These are phyloP conservation scores for Naegleria gruberi DNA, from an alignment of 208 protist genomes.

Conservation along the genomic window DNA sequence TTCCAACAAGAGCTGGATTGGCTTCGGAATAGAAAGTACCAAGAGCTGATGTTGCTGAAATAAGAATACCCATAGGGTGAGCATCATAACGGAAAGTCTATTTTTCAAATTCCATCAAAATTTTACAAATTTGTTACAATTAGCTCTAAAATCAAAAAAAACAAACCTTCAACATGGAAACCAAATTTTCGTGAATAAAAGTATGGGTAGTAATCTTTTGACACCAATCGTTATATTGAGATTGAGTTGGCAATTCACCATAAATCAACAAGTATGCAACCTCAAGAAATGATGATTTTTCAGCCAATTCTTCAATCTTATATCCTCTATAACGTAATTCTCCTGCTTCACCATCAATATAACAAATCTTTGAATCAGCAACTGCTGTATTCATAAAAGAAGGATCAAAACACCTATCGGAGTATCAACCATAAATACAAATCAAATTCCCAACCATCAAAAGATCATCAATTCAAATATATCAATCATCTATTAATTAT, in stretches of 20 bases:
- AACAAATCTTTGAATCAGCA: background rate
- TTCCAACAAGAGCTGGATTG: background rate
- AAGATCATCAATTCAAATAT: background rate
- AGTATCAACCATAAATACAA: too few species aligned
- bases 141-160: too few species aligned
- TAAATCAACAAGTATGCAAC: slow-evolving; percentile 24
- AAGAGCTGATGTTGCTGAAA: background rate
- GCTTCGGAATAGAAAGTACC: background rate
- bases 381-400: slow-evolving; percentile 24
- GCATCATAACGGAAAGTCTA: slow-evolving; percentile 15
- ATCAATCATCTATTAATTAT: too few species aligned
- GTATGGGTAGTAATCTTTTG: slow-evolving; percentile 4
- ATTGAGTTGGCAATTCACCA: slow-evolving; percentile 2
- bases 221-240: background rate
- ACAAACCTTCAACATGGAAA: background rate
- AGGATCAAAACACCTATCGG: slow-evolving; percentile 22
- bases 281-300: slow-evolving; percentile 15
- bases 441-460: background rate
- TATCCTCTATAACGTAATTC: slow-evolving; percentile 22
- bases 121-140: too few species aligned
- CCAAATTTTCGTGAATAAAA: slow-evolving; percentile 26
- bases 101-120: too few species aligned
- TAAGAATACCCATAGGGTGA: slow-evolving; percentile 16
- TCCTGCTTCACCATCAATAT: slow-evolving; percentile 16
- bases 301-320: slow-evolving; percentile 10